Evolutionary conservation across 345 rosid genomes (phyloP), one percentile per base, ranked within the genome.

Genomic region (Microthlaspi erraticum): DNA sequence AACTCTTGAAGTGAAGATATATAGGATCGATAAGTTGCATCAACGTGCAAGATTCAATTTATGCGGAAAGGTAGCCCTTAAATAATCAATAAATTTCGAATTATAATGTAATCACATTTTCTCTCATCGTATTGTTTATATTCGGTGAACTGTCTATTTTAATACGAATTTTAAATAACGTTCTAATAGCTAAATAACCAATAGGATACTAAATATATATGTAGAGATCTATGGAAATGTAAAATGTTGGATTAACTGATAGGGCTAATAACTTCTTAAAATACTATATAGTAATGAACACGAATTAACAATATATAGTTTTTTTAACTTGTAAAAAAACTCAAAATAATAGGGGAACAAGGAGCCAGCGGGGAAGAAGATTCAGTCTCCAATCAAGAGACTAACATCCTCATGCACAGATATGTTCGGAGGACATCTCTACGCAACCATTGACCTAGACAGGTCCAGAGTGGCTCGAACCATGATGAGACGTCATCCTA

Each of bases 401-500:
- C 56, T 70, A 60, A 62, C 73, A 18, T 1, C 52, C 16, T 46
- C 78, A 49, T 68, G 78, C 75, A 79, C 80, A 82, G 87, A 53
- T 70, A 18, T 68, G 23, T 52, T 66, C 20, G 87, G 87, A 23
- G 70, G 85, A 14, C 61, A 75, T 51, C 57, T 89, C 5, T 91
- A 91, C 52, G 91, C 90, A 44, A 78, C 92, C 5, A 71, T 93
- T 49, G 93, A 93, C 78, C 68, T 91, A 13, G 97, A 85, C 70
- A 85, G 80, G 64, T 87, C 92, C 7, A 85, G 94, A 19, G 87
- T 87, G 31, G 93, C 80, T 36, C 82, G 96, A 62, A 93, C 98
- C 18, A 72, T 52, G 73, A 8, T 83, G 10, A 64, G 60, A 61
- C 74, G 75, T 1, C 77, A 76, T 5, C 65, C 80, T 5, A 67